phyloP scores from a whole-genome alignment of 805 yeast genomes.

The Metschnikowia cubensis region DNA sequence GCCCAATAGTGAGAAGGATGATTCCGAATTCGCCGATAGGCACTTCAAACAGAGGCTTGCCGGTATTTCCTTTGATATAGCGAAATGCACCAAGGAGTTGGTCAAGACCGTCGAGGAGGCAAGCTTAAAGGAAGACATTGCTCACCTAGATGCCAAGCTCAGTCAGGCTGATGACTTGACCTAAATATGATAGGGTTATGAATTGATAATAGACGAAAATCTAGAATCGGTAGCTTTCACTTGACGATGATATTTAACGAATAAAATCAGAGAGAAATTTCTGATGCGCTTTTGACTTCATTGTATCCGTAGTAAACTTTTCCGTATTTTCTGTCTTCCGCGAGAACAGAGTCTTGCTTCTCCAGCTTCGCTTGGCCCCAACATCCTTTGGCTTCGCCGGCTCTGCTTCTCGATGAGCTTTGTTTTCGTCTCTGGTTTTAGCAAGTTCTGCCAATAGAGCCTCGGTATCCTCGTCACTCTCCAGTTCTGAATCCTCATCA shows the following conservation, averaged over 20 bases:
- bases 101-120: constrained; percentile 97
- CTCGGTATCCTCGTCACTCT: constrained; percentile 12
- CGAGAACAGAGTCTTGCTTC: constrained; percentile 3
- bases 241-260: constrained; percentile 1
- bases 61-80: constrained; percentile 93
- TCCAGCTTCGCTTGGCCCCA: constrained; percentile 1
- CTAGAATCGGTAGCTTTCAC: neutral
- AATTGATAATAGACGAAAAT: neutral
- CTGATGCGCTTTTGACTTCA: constrained; percentile 33
- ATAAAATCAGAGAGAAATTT: constrained; percentile 28
- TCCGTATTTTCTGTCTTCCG: neutral
- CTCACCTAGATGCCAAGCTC: constrained; percentile 67
- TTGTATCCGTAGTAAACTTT: constrained; percentile 30
- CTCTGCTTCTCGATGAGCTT: neutral
- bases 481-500: constrained; percentile 5
- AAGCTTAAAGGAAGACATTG: constrained; percentile 80
- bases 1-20: constrained; percentile 39
- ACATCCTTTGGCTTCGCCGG: neutral
- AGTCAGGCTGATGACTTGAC: constrained; percentile 30
- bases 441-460: constrained; percentile 21
- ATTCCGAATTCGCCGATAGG: constrained; percentile 73
- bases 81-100: constrained; percentile 91
- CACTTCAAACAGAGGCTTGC: constrained; percentile 91
- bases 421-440: constrained; percentile 13
- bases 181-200: neutral